Conservation (phyloP, 805 yeast species). For the Grigorovia transvaalensis region DNA sequence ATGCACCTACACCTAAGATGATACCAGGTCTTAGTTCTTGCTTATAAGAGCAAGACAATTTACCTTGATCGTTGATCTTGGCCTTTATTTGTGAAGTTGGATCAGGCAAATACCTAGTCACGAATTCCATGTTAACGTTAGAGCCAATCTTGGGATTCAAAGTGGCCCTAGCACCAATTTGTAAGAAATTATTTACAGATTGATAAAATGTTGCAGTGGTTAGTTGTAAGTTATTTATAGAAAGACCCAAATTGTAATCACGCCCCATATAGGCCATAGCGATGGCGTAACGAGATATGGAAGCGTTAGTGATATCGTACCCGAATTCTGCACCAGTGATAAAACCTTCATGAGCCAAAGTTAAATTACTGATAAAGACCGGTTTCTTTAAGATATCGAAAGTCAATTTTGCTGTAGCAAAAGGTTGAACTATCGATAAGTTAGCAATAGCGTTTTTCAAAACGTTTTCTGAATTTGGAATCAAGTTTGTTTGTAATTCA, state of each 20-base stretch:
- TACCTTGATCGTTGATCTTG: constrained; percentile 91
- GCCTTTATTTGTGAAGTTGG: constrained; percentile 86
- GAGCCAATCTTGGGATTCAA: constrained; percentile 70
- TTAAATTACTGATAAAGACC: constrained; percentile 85
- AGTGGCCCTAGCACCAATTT: constrained; percentile 97
- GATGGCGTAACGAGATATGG: constrained; percentile 86
- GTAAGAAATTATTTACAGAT: constrained; percentile 80
- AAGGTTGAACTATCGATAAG: constrained; percentile 84
- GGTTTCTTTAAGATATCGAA: constrained; percentile 95
- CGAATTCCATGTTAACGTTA: constrained; percentile 88
- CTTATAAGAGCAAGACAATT: constrained; percentile 86
- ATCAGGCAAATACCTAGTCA: constrained; percentile 90
- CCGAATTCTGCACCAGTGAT: constrained; percentile 96
- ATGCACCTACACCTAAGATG: constrained; percentile 92
- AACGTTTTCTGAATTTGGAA: constrained; percentile 55
- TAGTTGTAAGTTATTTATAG: constrained; percentile 77
- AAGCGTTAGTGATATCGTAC: constrained; percentile 88
- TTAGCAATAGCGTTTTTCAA: constrained; percentile 76
- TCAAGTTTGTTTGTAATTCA: constrained; percentile 76
- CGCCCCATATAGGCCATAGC: constrained; percentile 90
- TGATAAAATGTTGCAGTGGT: constrained; percentile 96
- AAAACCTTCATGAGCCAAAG: constrained; percentile 93
- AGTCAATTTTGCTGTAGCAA: constrained; percentile 78
- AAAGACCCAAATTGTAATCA: constrained; percentile 59
- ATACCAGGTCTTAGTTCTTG: constrained; percentile 95